Evolutionary conservation across 306 rosid genomes (phyloP).

Genomic region (Quercus wislizeni): DNA sequence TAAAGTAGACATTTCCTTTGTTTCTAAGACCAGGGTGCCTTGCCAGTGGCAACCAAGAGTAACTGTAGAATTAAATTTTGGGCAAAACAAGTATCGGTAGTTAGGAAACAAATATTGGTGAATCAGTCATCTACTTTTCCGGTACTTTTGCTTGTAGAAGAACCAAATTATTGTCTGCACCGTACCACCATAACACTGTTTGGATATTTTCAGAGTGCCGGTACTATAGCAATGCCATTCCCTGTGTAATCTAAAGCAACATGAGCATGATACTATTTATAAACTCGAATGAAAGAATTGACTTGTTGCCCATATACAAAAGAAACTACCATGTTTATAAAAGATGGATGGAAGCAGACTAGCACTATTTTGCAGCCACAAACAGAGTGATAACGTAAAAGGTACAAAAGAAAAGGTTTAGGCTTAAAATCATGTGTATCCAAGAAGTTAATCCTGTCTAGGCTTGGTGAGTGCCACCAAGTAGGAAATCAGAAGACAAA

Average conservation of each 20-base stretch:
- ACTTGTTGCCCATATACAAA: neutral
- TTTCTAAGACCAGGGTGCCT: no score
- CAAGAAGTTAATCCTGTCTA: neutral
- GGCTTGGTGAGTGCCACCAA: neutral
- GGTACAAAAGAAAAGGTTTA: neutral
- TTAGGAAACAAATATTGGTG: no score
- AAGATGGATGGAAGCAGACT: no score
- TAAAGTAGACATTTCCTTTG: no score
- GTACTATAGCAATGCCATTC: neutral
- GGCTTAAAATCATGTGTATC: neutral
- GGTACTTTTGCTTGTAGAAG: no score
- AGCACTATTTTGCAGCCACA: no score
- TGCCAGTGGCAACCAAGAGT: no score
- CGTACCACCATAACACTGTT: no score
- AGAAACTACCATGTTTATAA: neutral
- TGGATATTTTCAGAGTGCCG: neutral
- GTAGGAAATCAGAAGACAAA: neutral
- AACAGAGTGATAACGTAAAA: neutral
- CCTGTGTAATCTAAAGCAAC: neutral
- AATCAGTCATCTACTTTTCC: no score
- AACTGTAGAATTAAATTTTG: no score
- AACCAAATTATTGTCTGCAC: no score
- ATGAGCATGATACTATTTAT: neutral
- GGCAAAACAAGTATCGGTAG: no score
- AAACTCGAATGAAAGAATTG: neutral